phyloP scores from a whole-genome alignment of 331 rosid species.

The Malus hybrid region DNA sequence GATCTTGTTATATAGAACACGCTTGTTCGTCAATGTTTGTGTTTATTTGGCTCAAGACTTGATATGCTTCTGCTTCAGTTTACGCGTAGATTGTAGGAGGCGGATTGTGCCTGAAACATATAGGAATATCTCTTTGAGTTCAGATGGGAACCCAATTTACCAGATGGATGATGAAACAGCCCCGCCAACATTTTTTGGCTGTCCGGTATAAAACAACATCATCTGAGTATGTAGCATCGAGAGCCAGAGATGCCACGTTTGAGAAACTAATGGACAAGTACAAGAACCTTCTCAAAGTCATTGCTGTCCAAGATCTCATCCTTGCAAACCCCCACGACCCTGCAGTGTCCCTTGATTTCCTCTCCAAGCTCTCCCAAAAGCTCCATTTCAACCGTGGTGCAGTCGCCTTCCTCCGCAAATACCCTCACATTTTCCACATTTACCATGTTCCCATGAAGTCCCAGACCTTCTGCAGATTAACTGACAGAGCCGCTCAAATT shows the following conservation, averaged over 20 bases:
- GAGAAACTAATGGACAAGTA: conserved; percentile 88
- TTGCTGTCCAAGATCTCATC: conserved; percentile 75
- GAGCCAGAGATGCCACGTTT: conserved; percentile 83
- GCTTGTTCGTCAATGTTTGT: not conserved
- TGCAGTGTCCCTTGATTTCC: conserved; percentile 64
- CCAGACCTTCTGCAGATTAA: conserved; percentile 55
- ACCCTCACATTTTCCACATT: conserved; percentile 68
- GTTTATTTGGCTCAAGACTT: not conserved
- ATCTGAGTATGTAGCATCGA: conserved; percentile 61
- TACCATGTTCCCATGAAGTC: conserved; percentile 55
- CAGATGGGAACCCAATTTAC: conserved; percentile 31
- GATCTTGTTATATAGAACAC: conserved; percentile 7
- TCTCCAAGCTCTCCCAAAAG: conserved; percentile 69
- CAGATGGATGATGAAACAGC: conserved; percentile 30
- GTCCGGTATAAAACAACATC: conserved; percentile 62
- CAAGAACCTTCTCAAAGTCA: conserved; percentile 68
- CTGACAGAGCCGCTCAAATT: conserved; percentile 49
- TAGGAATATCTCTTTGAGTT: not conserved
- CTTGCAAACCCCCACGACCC: conserved; percentile 61
- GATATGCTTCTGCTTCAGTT: not conserved
- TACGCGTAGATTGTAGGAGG: not conserved
- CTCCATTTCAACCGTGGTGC: conserved; percentile 83
- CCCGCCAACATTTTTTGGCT: conserved; percentile 5
- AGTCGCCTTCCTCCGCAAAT: conserved; percentile 66
- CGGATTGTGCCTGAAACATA: not conserved